phyloP scores from a whole-genome alignment of 306 rosid species.

The Sicyos edulis region DNA sequence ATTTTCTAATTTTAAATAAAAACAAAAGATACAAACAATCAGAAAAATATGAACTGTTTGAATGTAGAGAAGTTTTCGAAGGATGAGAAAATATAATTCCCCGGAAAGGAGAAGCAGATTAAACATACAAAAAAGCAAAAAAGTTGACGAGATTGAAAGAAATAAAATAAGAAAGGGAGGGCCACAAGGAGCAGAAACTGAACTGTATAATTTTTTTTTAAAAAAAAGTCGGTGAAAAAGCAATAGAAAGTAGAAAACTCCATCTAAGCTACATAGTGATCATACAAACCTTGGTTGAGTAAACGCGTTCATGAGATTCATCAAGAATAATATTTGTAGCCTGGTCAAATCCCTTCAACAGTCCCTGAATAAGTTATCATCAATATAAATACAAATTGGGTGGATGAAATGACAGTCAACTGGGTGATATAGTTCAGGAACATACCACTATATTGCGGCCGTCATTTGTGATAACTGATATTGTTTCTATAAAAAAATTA shows the following conservation, averaged over 20 bases:
- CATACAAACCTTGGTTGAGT: conserved; percentile 75
- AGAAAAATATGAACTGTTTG: not conserved
- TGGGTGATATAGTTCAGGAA: not conserved
- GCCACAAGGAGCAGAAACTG: too few relatives aligned
- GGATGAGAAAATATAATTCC: not conserved
- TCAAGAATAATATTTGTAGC: conserved; percentile 97
- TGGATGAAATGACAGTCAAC: conserved; percentile 10
- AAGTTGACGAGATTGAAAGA: too few relatives aligned
- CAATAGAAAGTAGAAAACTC: conserved; percentile 3
- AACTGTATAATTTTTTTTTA: too few relatives aligned
- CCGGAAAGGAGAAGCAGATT: not conserved
- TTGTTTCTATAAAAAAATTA: conserved; percentile 44
- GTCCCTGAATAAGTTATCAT: conserved; percentile 44
- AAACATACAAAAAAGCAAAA: not conserved
- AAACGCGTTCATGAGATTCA: conserved; percentile 94
- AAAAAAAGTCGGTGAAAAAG: too few relatives aligned
- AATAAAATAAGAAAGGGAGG: not conserved
- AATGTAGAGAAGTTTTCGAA: not conserved
- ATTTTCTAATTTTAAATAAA: not conserved
- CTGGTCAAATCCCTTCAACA: conserved; percentile 93
- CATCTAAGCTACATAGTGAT: not conserved
- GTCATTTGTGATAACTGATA: conserved; percentile 86
- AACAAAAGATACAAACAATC: not conserved
- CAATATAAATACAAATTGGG: not conserved
- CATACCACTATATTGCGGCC: conserved; percentile 94